Evolutionary conservation across 2,329 filamentous ascomycete species (phyloP).

Genomic region (Paecilomyces dactylethromorphus): DNA sequence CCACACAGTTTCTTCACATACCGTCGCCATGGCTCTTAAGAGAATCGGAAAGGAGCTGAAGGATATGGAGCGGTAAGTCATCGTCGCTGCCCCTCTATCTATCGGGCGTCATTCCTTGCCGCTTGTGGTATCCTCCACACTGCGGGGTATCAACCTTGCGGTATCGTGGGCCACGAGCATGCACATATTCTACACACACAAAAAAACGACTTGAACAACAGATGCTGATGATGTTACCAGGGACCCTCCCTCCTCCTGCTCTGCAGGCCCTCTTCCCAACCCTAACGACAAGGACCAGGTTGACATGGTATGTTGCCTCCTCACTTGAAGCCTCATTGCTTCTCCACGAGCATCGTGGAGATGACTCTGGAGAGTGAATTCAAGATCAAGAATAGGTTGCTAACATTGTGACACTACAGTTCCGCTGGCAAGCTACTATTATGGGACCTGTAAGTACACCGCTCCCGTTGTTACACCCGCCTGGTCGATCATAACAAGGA

Average conservation of each 20-base stretch:
- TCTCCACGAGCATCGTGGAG: background rate
- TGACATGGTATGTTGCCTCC: constrained; percentile 90
- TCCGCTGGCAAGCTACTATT: constrained; percentile 99
- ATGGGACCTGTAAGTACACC: constrained; percentile 86
- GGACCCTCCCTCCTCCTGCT: constrained; percentile 98
- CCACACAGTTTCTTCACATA: constrained; percentile 10
- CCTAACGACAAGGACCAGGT: background rate
- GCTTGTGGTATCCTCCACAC: constrained; percentile 11
- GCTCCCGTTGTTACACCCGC: constrained; percentile 10
- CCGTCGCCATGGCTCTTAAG: constrained; percentile 43
- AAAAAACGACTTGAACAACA: background rate
- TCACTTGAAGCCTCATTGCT: constrained; percentile 1
- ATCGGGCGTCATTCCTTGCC: constrained; percentile 4
- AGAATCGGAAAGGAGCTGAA: constrained; percentile 49
- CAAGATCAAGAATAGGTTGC: constrained; percentile 1
- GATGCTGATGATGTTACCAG: constrained; percentile 43
- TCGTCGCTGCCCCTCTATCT: constrained; percentile 5
- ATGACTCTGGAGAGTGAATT: background rate
- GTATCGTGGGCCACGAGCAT: background rate
- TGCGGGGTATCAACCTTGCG: constrained; percentile 14
- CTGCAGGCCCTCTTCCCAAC: constrained; percentile 70
- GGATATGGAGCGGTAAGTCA: constrained; percentile 45
- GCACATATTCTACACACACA: background rate
- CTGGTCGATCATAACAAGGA: background rate
- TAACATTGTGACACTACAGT: constrained; percentile 49